Evolutionary conservation across 2,329 filamentous ascomycete species (phyloP).

Genomic region (Ascochyta lentis): DNA sequence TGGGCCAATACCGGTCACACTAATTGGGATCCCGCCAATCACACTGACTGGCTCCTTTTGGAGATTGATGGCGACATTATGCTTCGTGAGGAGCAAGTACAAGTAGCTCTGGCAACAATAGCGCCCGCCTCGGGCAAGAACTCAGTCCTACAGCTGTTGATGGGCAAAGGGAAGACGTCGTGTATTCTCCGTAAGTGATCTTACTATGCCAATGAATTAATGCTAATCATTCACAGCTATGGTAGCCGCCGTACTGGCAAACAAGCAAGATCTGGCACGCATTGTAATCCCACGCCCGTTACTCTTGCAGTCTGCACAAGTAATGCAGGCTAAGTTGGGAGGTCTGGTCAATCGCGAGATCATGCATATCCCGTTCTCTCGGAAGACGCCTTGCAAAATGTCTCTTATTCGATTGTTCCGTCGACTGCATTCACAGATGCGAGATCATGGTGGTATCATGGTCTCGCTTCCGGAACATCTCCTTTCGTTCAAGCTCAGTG

Average conservation of each 20-base stretch:
- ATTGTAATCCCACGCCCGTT: conserved; percentile 65
- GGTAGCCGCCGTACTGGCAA: conserved; percentile 56
- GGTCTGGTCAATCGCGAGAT: conserved; percentile 62
- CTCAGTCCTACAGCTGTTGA: conserved; percentile 70
- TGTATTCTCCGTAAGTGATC: conserved; percentile 59
- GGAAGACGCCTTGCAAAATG: conserved; percentile 52
- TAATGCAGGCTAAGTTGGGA: conserved; percentile 63
- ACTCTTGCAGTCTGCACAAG: conserved; percentile 63
- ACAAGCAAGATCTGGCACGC: conserved; percentile 55
- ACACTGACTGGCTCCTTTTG: conserved; percentile 69
- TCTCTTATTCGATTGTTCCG: conserved; percentile 43
- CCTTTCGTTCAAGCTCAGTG: conserved; percentile 69
- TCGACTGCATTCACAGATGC: conserved; percentile 53
- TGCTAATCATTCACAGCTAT: conserved; percentile 54
- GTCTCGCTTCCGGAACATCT: conserved; percentile 69
- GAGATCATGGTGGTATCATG: conserved; percentile 59
- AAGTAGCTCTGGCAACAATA: conserved; percentile 68
- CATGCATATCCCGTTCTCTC: conserved; percentile 65
- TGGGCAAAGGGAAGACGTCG: conserved; percentile 71
- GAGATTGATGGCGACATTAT: conserved; percentile 71
- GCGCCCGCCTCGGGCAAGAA: conserved; percentile 60
- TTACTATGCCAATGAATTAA: conserved; percentile 59
- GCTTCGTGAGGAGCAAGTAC: conserved; percentile 67
- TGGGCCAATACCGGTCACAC: conserved; percentile 57
- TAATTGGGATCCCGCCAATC: conserved; percentile 62